These are phyloP conservation scores for Fusarium tanahbumbuense DNA, from an alignment of 2,329 filamentous ascomycete genomes.

Conservation along the genomic window DNA sequence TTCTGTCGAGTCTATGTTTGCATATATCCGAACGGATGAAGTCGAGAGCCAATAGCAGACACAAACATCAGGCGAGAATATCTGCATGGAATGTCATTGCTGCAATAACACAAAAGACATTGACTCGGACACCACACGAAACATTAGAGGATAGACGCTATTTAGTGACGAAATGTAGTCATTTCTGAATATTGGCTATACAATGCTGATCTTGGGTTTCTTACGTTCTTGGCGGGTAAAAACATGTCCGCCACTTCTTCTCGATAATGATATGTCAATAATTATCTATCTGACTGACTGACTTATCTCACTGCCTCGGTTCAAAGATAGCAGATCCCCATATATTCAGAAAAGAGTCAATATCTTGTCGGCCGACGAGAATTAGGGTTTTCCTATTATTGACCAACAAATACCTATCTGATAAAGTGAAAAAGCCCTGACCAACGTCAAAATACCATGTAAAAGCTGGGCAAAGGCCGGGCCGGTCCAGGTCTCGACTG, in stretches of 20 bases:
- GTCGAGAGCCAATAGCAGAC: background rate
- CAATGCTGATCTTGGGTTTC: background rate
- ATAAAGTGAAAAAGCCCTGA: constrained; percentile 12
- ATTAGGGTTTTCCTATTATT: background rate
- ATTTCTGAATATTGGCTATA: background rate
- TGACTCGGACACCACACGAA: constrained; percentile 2
- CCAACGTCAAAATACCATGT: background rate
- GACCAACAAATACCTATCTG: background rate
- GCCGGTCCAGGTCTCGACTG: constrained; percentile 1
- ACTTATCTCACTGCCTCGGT: background rate
- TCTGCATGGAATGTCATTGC: background rate
- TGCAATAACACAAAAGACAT: background rate
- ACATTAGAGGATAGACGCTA: background rate
- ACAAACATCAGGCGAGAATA: constrained; percentile 1
- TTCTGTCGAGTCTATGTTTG: background rate
- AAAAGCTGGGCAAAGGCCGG: background rate
- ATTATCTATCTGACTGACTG: background rate
- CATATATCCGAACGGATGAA: background rate
- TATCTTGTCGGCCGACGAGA: background rate
- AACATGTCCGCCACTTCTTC: constrained; percentile 8
- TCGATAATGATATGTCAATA: background rate
- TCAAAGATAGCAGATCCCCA: background rate
- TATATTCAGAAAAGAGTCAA: background rate
- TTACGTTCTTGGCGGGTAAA: constrained; percentile 13
- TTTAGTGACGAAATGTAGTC: background rate